Conservation (phyloP, 2,329 filamentous ascomycete genomes). For the Penicillium expansum region DNA sequence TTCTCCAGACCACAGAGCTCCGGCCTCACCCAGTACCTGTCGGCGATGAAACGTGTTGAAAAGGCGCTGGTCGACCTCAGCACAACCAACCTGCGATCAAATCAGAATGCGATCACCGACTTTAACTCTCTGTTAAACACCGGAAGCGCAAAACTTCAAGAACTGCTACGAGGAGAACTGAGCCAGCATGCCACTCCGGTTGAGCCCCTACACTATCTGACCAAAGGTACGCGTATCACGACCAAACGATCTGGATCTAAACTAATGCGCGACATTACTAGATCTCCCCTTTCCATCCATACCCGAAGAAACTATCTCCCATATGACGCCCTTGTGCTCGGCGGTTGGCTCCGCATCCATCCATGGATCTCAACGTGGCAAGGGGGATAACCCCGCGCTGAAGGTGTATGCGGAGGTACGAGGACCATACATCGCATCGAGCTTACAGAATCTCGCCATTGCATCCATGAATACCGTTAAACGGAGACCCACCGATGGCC, state of each 20-base stretch:
- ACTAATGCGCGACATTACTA: conserved; percentile 25
- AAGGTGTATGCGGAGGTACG: conserved; percentile 83
- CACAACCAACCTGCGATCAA: conserved; percentile 85
- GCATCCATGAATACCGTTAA: conserved; percentile 82
- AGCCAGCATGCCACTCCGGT: conserved; percentile 75
- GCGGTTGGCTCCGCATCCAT: conserved; percentile 65
- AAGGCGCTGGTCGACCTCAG: conserved; percentile 81
- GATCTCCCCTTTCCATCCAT: conserved; percentile 75
- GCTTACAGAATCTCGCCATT: conserved; percentile 79
- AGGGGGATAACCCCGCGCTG: conserved; percentile 67
- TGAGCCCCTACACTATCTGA: conserved; percentile 89
- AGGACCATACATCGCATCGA: conserved; percentile 78
- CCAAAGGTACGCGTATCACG: conserved; percentile 61
- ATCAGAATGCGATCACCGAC: conserved; percentile 82
- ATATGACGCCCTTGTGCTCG: conserved; percentile 73
- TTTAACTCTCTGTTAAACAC: conserved; percentile 72
- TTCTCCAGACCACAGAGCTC: conserved; percentile 66
- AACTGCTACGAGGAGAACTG: conserved; percentile 75
- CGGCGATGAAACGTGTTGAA: conserved; percentile 83
- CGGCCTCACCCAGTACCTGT: conserved; percentile 79
- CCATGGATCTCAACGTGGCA: conserved; percentile 49
- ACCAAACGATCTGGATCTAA: not conserved
- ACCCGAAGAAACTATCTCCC: conserved; percentile 70
- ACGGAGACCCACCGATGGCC: conserved; percentile 70
- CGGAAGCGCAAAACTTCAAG: conserved; percentile 79